A percentile compares a stretch with the other conserved stretches of the same genome.
Evolutionary conservation across 306 rosid genomes (phyloP).

Genomic region (Echinosophora koreensis): DNA sequence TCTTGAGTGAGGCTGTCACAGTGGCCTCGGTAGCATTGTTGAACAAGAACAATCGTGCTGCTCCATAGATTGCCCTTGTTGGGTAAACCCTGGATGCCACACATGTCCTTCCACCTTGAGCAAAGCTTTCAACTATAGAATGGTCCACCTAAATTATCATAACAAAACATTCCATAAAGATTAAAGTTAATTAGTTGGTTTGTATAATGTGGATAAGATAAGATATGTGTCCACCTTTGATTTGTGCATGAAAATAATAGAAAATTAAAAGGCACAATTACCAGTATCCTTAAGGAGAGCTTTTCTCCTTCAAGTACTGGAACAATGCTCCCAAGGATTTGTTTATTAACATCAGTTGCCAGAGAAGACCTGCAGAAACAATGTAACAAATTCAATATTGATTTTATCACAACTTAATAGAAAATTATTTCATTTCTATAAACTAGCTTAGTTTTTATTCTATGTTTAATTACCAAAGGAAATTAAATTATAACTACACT

Average conservation of each 20-base stretch:
- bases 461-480: neutral
- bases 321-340: conserved; percentile 67
- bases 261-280: conserved; percentile 42
- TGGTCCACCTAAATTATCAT: conserved; percentile 77
- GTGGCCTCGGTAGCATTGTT: conserved; percentile 80
- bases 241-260: neutral
- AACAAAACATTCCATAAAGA: neutral
- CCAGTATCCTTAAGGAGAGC: conserved; percentile 70
- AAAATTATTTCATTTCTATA: conserved; percentile 6
- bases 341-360: conserved; percentile 76
- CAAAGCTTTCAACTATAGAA: conserved; percentile 89
- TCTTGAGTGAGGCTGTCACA: conserved; percentile 69
- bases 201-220: neutral
- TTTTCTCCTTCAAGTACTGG: conserved; percentile 82
- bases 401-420: neutral
- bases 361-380: conserved; percentile 66
- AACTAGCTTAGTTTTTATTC: neutral
- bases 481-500: neutral
- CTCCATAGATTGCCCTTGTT: conserved; percentile 87
- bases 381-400: conserved; percentile 13
- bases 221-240: neutral
- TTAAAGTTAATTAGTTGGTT: neutral
- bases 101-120: conserved; percentile 89
- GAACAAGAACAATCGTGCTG: conserved; percentile 77
- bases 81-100: conserved; percentile 86